Base-by-base conservation (phyloP, 2,329 filamentous ascomycete genomes). In the Fusarium sulawesiense region DNA sequence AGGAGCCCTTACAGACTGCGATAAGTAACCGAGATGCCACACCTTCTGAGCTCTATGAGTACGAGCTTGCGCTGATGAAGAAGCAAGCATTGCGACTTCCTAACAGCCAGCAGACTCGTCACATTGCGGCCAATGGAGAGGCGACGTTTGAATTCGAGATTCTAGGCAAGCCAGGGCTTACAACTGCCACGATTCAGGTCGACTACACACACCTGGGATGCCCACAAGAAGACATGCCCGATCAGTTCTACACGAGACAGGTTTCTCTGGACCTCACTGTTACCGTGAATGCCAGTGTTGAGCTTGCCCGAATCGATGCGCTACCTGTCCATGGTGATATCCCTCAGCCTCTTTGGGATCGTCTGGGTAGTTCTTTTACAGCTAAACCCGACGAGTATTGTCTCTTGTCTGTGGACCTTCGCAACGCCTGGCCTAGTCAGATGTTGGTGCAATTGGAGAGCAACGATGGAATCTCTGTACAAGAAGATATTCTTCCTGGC, bases 271-370 rank as follows among this genome's bases (percentile, higher is more conserved):
- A 93, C 16, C 83, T 98, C 60, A 93, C 91, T 0, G 88, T 98
- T 18, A 98, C 95, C 7, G 95, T 98, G 49, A 98, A 98, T 76
- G 92, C 94, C 6, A 96, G 93, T 75, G 86, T 98, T 27, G 93
- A 98, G 75, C 84, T 98, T 12, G 86, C 90, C 34, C 87, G 93
- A 40, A 89, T 94, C 70, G 94, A 98, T 75, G 85, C 97, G 20
- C 80, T 96, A 34, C 90, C 93, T 1, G 86, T 97, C 13, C 88
- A 89, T 49, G 87, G 88, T 13, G 84, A 87, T 50, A 88, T 96
- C 55, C 91, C 91, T 2, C 78, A 78, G 30, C 81, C 85, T 6
- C 76, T 91, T 1, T 93, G 92, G 89, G 76, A 80, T 55, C 82
- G 82, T 4, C 76, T 84, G 20, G 78, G 76, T 4, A 73, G 79